Conservation (phyloP, 75 land plant genomes). For the Cupressus sempervirens region DNA sequence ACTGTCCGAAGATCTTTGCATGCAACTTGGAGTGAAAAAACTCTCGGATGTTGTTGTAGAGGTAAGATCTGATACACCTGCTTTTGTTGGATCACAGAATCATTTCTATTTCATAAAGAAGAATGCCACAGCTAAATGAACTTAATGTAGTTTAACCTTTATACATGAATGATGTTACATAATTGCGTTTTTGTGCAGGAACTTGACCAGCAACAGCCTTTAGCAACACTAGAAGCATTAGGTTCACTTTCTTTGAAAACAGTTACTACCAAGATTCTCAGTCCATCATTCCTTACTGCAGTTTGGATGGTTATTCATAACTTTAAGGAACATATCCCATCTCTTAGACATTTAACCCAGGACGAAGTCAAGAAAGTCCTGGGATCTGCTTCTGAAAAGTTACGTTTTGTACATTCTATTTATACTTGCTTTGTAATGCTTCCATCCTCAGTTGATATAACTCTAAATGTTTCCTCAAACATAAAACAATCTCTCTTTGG, state of each 20-base stretch:
- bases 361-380: conserved; percentile 34
- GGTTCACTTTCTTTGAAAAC: conserved; percentile 34
- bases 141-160: not conserved
- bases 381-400: conserved; percentile 39
- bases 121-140: conserved; percentile 1
- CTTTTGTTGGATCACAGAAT: not conserved
- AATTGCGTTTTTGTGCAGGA: conserved; percentile 46
- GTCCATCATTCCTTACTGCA: conserved; percentile 51
- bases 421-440: conserved; percentile 69
- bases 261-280: conserved; percentile 49
- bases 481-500: conserved; percentile 26
- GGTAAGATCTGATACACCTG: conserved; percentile 38
- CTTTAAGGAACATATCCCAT: conserved; percentile 20
- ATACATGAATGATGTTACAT: not conserved
- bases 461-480: conserved; percentile 18
- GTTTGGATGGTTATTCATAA: conserved; percentile 50
- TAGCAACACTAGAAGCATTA: conserved; percentile 50
- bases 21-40: conserved; percentile 68
- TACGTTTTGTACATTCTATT: conserved; percentile 65
- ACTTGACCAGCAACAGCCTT: conserved; percentile 36
- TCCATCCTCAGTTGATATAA: conserved; percentile 63
- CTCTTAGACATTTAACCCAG: conserved; percentile 23
- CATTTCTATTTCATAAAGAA: not conserved
- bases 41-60: conserved; percentile 84
- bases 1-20: conserved; percentile 54